Evolutionary conservation across 768 basidiomycete genomes (phyloP), one percentile per base, ranked within the genome.

Genomic region (Mycena capillaripes): DNA sequence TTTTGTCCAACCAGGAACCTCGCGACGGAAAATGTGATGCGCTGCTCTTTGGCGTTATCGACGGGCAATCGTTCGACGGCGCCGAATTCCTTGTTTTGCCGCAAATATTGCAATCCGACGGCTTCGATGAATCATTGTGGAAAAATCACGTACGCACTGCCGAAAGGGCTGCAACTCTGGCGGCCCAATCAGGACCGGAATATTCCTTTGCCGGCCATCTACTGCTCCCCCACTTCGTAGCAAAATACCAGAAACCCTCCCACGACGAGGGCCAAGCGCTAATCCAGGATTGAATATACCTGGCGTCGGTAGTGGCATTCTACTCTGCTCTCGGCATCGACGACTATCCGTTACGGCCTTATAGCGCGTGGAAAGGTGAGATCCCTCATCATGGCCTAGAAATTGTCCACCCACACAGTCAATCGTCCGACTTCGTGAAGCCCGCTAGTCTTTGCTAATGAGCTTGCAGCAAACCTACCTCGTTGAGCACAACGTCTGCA

Each of bases 241-340:
- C 30, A 0, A 40, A 66, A 32, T 58, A 57, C 27, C 57, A 58
- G 14, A 57, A 56, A 25, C 8, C 12, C 8, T 6, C 36, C 1
- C 40, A 66, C 29, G 23, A 21, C 4, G 30, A 57, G 38, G 65
- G 38, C 3, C 42, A 66, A 27, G 55, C 65, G 2, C 21, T 66
- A 6, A 48, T 57, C 27, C 53, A 48, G 56, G 65, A 55, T 3
- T 42, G 65, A 21, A 46, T 66, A 40, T 58, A 56, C 27, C 30
- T 58, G 29, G 40, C 36, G 19, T 66, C 65, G 38, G 2, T 66
- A 55, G 55, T 58, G 25, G 7, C 65, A 8, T 66, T 56, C 17
- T 66, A 66, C 30, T 25, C 38, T 4, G 25, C 64, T 25, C 64
- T 66, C 40, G 64, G 53, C 38, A 23, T 66, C 42, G 64, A 55